Percentiles rank a stretch among this genome's conserved stretches.
These are phyloP conservation scores for Cymbidium sinense DNA, from an alignment of 106 monocot species.

Conservation along the genomic window DNA sequence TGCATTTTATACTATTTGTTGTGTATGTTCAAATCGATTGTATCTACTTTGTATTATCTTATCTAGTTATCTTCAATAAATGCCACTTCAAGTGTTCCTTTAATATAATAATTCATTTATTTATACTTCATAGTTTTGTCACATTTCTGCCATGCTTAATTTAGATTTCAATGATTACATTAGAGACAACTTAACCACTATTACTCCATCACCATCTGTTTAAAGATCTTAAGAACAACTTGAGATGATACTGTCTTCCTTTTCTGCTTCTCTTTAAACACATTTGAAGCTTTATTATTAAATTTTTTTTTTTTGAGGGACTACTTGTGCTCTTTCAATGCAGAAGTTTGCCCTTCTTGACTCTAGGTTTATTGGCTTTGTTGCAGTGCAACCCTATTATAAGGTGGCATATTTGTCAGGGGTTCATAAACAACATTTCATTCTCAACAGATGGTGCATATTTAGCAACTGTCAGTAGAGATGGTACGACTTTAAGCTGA, in stretches of 20 bases:
- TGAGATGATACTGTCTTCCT: background rate
- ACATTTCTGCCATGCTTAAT: too few relatives aligned
- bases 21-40: too few relatives aligned
- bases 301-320: background rate
- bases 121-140: too few relatives aligned
- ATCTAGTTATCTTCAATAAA: too few relatives aligned
- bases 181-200: background rate
- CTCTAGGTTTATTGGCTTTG: background rate
- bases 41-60: too few relatives aligned
- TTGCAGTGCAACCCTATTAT: slow-evolving; percentile 87
- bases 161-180: background rate
- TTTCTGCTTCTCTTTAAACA: background rate
- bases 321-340: background rate
- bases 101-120: too few relatives aligned
- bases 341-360: background rate
- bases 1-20: too few relatives aligned
- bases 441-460: slow-evolving; percentile 79
- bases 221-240: background rate
- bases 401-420: slow-evolving; percentile 95
- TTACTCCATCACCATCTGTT: background rate
- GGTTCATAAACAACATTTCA: slow-evolving; percentile 83
- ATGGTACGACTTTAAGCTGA: slow-evolving; percentile 40
- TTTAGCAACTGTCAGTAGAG: slow-evolving; percentile 86
- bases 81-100: too few relatives aligned
- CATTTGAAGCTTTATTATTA: background rate